Base-by-base conservation (phyloP, 768 basidiomycete species). In the Auriculariales sp. region DNA sequence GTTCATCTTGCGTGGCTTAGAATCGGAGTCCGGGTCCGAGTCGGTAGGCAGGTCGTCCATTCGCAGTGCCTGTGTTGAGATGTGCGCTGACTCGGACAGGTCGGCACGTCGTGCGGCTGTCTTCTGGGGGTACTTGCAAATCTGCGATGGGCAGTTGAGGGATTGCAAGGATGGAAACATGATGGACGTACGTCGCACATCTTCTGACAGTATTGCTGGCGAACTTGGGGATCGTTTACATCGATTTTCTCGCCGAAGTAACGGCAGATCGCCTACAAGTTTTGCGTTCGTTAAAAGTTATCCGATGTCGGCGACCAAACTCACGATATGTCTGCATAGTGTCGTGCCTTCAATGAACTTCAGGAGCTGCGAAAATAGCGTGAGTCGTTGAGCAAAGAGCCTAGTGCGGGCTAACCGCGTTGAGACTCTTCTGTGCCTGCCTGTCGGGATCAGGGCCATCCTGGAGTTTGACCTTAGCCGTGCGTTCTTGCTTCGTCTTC, bases 101-200 rank as follows among this genome's bases (percentile, higher is more conserved):
- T 70, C 72, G 24, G 54, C 58, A 50, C 74, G 71, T 25, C 71
- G 71, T 2, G 60, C 64, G 47, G 61, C 69, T 0, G 77, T 73
- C 64, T 80, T 87, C 22, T 79, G 79, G 0, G 84, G 82, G 54
- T 78, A 78, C 63, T 83, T 86, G 66, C 88, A 90, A 3, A 87
- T 72, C 87, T 89, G 49, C 12, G 44, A n/a, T n/a, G n/a, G n/a
- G n/a, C n/a, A n/a, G n/a, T n/a, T n/a, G n/a, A n/a, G n/a, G n/a
- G n/a, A n/a, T n/a, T n/a, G n/a, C n/a, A n/a, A n/a, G n/a, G n/a
- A n/a, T n/a, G n/a, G n/a, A 2, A n/a, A 19, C 1, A 33, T 3
- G 48, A 30, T 14, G 57, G 1, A 62, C 79, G 24, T 57, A 87
- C 87, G 60, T 91, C 88, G 56, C 88, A 91, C 84, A 88, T 89